Percentiles rank a stretch among this genome's conserved stretches.
phyloP scores from a whole-genome alignment of 2,329 filamentous ascomycete species.

The Fusarium zealandicum region DNA sequence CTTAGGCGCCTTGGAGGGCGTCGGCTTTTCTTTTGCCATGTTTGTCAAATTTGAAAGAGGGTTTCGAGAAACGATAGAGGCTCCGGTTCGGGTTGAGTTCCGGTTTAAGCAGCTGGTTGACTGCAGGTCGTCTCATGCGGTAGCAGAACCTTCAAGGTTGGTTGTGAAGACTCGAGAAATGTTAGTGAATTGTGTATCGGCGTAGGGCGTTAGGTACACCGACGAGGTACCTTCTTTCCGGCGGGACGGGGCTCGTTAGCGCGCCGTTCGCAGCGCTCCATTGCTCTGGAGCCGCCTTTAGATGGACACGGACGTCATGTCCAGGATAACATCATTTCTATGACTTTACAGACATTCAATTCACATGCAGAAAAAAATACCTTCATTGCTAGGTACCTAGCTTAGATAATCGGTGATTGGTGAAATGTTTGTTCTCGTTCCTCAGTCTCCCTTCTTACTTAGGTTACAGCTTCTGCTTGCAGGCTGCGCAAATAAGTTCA shows the following conservation, averaged over 20 bases:
- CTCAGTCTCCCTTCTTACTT: too few species aligned
- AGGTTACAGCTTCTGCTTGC: too few species aligned
- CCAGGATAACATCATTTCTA: too few species aligned
- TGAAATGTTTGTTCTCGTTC: too few species aligned
- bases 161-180: conserved; percentile 11
- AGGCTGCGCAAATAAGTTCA: background rate
- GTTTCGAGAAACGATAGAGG: background rate
- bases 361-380: too few species aligned
- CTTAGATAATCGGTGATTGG: too few species aligned
- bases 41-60: background rate
- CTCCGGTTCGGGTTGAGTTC: background rate
- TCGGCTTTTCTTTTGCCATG: conserved; percentile 27
- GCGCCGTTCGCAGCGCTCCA: background rate
- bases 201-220: conserved; percentile 2
- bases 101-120: background rate
- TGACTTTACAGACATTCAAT: too few species aligned
- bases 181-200: conserved; percentile 20
- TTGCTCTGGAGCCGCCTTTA: too few species aligned
- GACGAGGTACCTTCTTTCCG: background rate
- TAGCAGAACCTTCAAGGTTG: background rate
- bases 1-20: conserved; percentile 29
- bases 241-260: background rate
- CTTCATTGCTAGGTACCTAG: too few species aligned
- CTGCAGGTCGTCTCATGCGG: too few species aligned
- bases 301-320: too few species aligned